Evolutionary conservation across 192 early-diverging fungal species (phyloP), one percentile per base, ranked within the genome.

Genomic region (Podila horticola): DNA sequence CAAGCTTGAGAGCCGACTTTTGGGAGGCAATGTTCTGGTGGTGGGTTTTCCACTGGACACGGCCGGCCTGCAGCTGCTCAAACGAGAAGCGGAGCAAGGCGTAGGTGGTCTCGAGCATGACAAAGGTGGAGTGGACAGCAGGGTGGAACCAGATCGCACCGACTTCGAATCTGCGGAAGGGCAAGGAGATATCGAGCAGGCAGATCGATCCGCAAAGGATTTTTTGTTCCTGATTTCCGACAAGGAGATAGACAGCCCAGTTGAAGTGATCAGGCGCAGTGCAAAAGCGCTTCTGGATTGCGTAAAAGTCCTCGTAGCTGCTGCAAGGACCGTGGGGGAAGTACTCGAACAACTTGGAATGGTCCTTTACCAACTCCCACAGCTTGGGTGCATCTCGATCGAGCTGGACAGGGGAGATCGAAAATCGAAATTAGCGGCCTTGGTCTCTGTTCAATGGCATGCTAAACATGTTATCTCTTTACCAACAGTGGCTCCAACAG

Each of bases 31-130:
- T 76, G 63, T 85, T 85, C 28, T 63, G 19, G 15, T 66, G 65
- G 30, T 85, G 79, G 0, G 84, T 85, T 74, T 85, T 85, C 84
- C 84, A 85, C 22, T 85, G 83, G 29, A 72, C 75, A 33, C 77
- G 77, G 17, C 77, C 77, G 1, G 70, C 58, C 7, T 66, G 60
- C 7, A 81, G 71, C 5, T 36, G 50, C 57, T 72, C 71, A 28
- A 81, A 81, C 7, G 77, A 62, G 62, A 81, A 73, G 6, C 71
- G 66, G 8, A 81, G 49, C 6, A 81, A 48, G 13, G 77, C 71
- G 30, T 73, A 69, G 17, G 66, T 66, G 15, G 77, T 73, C 24
- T 81, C 77, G 30, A 73, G 57, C 67, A 81, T 69, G n/a, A 81
- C 77, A 64, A 69, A 72, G 2, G 77, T 81, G 0, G 69, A 65